Evolutionary conservation across 768 basidiomycete genomes (phyloP), one percentile per base, ranked within the genome.

Genomic region (Russula virescens): DNA sequence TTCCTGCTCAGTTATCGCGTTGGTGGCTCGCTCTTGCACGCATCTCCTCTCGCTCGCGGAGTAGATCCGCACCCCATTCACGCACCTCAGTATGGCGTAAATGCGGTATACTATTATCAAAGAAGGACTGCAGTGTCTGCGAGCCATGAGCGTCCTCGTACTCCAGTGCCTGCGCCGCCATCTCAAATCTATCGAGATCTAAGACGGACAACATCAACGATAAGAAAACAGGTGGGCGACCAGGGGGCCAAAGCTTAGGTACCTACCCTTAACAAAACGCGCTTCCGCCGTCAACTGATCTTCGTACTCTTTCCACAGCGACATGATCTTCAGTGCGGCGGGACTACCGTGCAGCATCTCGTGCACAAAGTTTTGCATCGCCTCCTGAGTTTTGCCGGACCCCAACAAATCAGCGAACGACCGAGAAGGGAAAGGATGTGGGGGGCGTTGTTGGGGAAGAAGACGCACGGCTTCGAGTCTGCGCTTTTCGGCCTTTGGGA

Each of bases 231-330:
- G 38, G 38, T 5, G 38, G 38, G 38, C 2, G 38, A 14, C 38
- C 34, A 5, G 10, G 5, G 38, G 38, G 10, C 2, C 38, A 11
- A 14, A 38, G 31, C 8, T 11, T 38, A 9, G 18, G 59, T 55
- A 81, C 91, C 88, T 81, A 81, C 91, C 91, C 81, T 95, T 95
- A 46, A 95, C 92, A 69, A 95, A 93, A 60, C 77, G 83, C 0
- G 93, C 91, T 71, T 95, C 94, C 5, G 80, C 70, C 0, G 87
- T 87, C 65, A 77, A 69, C 2, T 84, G 84, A 35, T 82, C 84
- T 75, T 96, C 93, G 70, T 96, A 95, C 74, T 96, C 92, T 88
- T 83, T 75, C 89, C 90, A 96, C 0, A 95, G 73, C 0, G 80
- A 75, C 64, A 83, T 73, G 23, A 94, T 91, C 35, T 80, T 81